Evolutionary conservation across 1,284 basidiomycete species (phyloP).

Genomic region (Apiotrichum sp.): DNA sequence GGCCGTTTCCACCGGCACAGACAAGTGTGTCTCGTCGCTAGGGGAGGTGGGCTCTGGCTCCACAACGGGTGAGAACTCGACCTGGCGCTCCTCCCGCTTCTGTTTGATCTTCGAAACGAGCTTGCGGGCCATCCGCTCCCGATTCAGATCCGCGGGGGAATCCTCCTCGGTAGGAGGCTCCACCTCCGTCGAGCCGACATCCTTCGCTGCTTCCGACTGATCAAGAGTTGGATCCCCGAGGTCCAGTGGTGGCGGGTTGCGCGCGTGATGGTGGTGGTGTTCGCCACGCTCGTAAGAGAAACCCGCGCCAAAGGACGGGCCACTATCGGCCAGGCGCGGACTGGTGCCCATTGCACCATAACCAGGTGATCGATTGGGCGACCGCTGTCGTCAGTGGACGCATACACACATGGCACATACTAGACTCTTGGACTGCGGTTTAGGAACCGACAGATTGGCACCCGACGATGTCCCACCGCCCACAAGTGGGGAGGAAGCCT

Average conservation of each 20-base stretch:
- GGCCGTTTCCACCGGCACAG: too few species aligned
- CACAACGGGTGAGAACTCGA: too few species aligned
- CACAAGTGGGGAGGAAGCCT: too few species aligned
- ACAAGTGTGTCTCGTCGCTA: too few species aligned
- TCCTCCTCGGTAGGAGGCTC: neutral
- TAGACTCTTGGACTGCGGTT: too few species aligned
- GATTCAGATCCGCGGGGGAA: neutral
- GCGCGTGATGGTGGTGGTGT: neutral
- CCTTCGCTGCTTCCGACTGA: neutral
- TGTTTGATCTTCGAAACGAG: too few species aligned
- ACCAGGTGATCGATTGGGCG: neutral
- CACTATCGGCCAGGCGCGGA: conserved; percentile 18
- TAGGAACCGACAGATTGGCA: too few species aligned
- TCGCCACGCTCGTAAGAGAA: neutral
- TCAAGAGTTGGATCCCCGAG: conserved; percentile 26
- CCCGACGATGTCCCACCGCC: too few species aligned
- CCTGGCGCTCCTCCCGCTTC: too few species aligned
- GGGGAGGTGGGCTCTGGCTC: neutral
- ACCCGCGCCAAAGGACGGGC: neutral
- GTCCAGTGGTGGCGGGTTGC: conserved; percentile 36
- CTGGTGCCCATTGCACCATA: conserved; percentile 34
- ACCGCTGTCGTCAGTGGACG: conserved; percentile 5
- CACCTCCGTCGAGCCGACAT: neutral
- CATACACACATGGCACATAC: too few species aligned
- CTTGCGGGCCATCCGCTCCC: neutral